These are phyloP conservation scores for Crithidia sp. DNA, from an alignment of 208 protist species.

Conservation along the genomic window DNA sequence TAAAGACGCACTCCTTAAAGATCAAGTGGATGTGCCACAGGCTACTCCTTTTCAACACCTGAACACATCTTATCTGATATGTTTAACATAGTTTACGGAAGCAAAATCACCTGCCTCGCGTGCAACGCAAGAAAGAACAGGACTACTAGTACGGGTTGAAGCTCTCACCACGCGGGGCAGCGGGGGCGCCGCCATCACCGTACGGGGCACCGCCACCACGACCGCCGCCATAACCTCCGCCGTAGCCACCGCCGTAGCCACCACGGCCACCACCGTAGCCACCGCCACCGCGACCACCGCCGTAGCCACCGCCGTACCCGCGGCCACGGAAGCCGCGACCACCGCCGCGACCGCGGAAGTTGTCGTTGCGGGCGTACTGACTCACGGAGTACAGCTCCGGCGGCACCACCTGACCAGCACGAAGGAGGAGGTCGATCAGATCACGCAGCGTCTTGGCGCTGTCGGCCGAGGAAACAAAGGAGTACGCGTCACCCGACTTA, in stretches of 20 bases:
- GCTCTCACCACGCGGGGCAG: constrained; percentile 29
- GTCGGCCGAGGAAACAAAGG: constrained; percentile 76
- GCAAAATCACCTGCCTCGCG: too few species aligned
- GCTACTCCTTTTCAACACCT: too few species aligned
- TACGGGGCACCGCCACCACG: constrained; percentile 8
- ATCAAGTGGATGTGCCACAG: too few species aligned
- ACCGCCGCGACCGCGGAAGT: constrained; percentile 34
- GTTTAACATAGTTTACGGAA: too few species aligned
- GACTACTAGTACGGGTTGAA: constrained; percentile 47
- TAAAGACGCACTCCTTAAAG: too few species aligned
- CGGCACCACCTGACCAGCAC: constrained; percentile 71
- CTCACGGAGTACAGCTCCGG: constrained; percentile 67
- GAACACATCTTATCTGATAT: too few species aligned
- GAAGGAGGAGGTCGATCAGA: constrained; percentile 69
- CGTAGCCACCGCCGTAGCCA: constrained; percentile 22
- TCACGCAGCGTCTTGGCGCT: constrained; percentile 81
- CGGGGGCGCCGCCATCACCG: constrained; percentile 11
- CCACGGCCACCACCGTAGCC: constrained; percentile 29
- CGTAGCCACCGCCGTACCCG: constrained; percentile 30
- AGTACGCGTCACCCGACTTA: constrained; percentile 85
- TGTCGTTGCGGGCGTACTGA: constrained; percentile 38
- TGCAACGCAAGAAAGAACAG: not conserved
- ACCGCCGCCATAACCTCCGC: constrained; percentile 15
- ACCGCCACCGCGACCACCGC: constrained; percentile 20
- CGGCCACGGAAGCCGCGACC: constrained; percentile 21